A percentile compares a stretch with the other conserved stretches of the same genome.
Conservation (phyloP, 2,329 filamentous ascomycete genomes). For the Neofusicoccum ribis region DNA sequence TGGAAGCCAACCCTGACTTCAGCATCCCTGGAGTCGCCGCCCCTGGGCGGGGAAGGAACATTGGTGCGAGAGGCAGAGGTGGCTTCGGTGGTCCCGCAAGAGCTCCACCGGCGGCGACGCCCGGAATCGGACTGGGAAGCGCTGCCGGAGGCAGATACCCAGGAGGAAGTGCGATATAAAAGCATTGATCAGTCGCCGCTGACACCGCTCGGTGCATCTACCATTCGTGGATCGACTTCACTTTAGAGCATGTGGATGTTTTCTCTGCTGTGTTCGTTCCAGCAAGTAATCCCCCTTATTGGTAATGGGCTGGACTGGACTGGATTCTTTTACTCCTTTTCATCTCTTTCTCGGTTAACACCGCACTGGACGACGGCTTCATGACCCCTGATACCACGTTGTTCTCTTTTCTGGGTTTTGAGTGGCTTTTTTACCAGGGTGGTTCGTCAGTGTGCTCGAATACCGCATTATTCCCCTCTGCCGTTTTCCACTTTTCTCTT, state of each 20-base stretch:
- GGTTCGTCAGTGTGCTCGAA: slow-evolving; percentile 9
- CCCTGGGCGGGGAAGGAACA: slow-evolving; percentile 34
- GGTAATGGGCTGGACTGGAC: slow-evolving; percentile 14
- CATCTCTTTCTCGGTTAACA: slow-evolving; percentile 6
- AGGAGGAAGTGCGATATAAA: background rate
- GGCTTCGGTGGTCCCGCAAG: background rate
- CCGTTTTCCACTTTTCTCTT: background rate
- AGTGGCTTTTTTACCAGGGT: background rate
- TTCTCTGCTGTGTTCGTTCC: background rate
- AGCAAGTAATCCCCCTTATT: slow-evolving; percentile 4
- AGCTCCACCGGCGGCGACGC: background rate
- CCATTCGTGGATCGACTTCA: background rate
- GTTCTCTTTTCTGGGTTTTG: slow-evolving; percentile 1
- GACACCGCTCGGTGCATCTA: background rate
- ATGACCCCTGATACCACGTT: slow-evolving; percentile 12
- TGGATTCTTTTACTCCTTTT: background rate
- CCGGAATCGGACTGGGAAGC: background rate
- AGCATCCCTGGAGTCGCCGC: slow-evolving; percentile 58
- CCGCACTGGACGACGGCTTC: slow-evolving; percentile 6
- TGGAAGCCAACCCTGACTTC: slow-evolving; percentile 85
- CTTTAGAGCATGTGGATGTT: background rate
- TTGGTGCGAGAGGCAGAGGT: slow-evolving; percentile 6
- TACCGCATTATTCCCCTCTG: background rate
- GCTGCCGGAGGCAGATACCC: slow-evolving; percentile 8
- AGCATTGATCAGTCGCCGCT: background rate